A percentile compares a stretch with the other conserved stretches of the same genome.
These are phyloP conservation scores for Daedalea quercina DNA, from an alignment of 768 basidiomycete species.

Conservation along the genomic window DNA sequence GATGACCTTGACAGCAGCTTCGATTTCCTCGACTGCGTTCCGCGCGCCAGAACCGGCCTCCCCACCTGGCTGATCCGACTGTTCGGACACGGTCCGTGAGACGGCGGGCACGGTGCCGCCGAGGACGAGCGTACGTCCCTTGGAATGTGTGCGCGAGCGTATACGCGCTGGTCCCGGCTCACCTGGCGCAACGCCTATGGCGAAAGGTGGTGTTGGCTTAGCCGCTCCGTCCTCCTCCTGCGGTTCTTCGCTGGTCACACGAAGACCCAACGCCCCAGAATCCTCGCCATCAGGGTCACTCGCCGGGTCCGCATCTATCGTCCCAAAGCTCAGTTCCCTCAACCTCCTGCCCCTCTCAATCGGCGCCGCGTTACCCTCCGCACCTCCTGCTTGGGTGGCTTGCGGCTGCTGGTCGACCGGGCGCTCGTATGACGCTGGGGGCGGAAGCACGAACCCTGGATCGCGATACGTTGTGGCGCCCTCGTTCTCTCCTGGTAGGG, in stretches of 20 bases:
- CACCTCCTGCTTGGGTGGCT: neutral
- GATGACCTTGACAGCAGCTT: slow-evolving; percentile 18
- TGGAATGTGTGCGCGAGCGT: slow-evolving; percentile 25
- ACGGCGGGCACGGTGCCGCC: slow-evolving; percentile 7
- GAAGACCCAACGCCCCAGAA: neutral
- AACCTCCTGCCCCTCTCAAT: slow-evolving; percentile 14
- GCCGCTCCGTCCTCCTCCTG: slow-evolving; percentile 14
- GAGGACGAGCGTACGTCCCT: slow-evolving; percentile 1
- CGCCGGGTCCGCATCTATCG: slow-evolving; percentile 30
- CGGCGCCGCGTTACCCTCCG: neutral
- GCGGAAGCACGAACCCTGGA: slow-evolving; percentile 16
- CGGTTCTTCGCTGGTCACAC: neutral
- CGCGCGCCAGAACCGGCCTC: slow-evolving; percentile 1
- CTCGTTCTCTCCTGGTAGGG: slow-evolving; percentile 27
- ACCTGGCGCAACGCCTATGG: slow-evolving; percentile 38
- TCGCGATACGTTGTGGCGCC: slow-evolving; percentile 30
- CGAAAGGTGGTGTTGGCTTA: slow-evolving; percentile 32
- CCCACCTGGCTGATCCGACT: slow-evolving; percentile 1
- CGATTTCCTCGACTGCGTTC: slow-evolving; percentile 4
- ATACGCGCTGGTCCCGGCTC: slow-evolving; percentile 25
- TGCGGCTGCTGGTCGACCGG: slow-evolving; percentile 5
- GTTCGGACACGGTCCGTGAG: neutral
- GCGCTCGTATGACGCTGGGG: slow-evolving; percentile 8
- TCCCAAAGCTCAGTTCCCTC: slow-evolving; percentile 45
- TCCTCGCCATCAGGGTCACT: slow-evolving; percentile 6